These are phyloP conservation scores for Ceriops zippeliana DNA, from an alignment of 345 rosid genomes.

Conservation along the genomic window DNA sequence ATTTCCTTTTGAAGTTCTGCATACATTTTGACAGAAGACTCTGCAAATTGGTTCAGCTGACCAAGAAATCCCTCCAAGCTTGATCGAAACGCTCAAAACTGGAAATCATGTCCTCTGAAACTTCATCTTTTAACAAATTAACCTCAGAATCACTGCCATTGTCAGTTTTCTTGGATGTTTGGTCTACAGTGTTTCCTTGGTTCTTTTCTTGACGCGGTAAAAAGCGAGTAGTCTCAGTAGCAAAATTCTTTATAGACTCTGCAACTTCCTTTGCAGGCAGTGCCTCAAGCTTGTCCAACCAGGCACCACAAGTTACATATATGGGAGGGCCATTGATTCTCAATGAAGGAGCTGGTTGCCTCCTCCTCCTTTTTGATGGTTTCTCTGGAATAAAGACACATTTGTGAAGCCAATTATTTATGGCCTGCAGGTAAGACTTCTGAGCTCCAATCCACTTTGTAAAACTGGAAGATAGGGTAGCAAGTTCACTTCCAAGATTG, in stretches of 20 bases:
- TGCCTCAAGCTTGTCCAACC: conserved; percentile 56
- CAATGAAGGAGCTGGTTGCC: conserved; percentile 7
- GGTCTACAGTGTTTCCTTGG: conserved; percentile 39
- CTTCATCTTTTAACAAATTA: conserved; percentile 47
- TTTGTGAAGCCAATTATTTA: conserved; percentile 67
- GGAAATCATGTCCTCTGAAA: conserved; percentile 46
- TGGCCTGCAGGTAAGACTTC: conserved; percentile 57
- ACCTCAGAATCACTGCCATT: conserved; percentile 32
- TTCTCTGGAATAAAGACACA: conserved; percentile 42
- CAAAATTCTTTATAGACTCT: conserved; percentile 56
- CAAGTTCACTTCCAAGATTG: conserved; percentile 66
- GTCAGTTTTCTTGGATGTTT: conserved; percentile 32
- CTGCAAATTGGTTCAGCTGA: conserved; percentile 52
- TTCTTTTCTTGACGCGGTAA: conserved; percentile 77
- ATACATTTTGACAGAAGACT: conserved; percentile 51
- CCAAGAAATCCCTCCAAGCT: conserved; percentile 52
- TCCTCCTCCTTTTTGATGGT: conserved; percentile 39
- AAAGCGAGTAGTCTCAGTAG: conserved; percentile 55
- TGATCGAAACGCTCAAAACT: conserved; percentile 50
- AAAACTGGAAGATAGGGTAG: conserved; percentile 55
- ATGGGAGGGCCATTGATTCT: conserved; percentile 66
- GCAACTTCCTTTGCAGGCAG: conserved; percentile 59
- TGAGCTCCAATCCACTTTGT: conserved; percentile 75
- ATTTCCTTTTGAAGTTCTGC: conserved; percentile 45
- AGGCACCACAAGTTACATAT: conserved; percentile 60